These are phyloP conservation scores for Tubosaeta brunneosetosa DNA, from an alignment of 768 basidiomycete genomes.

Conservation along the genomic window DNA sequence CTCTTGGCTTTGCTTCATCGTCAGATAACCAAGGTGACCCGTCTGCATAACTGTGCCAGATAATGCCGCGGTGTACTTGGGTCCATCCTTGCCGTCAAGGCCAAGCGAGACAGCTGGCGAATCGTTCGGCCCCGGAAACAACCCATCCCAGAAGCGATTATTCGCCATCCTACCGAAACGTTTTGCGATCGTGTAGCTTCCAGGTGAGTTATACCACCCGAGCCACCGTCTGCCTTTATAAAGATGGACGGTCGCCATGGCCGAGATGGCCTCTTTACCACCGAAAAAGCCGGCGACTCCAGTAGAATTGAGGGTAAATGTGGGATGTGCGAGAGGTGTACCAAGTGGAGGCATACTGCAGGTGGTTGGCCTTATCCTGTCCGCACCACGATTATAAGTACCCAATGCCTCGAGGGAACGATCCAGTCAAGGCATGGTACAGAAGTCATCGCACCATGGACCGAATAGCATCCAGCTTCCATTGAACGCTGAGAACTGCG, in stretches of 20 bases:
- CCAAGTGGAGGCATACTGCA: constrained; percentile 10
- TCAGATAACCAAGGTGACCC: constrained; percentile 26
- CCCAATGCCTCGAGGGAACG: background rate
- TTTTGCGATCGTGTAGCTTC: constrained; percentile 31
- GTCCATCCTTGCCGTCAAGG: constrained; percentile 28
- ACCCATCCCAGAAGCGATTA: constrained; percentile 30
- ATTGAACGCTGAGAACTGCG: background rate
- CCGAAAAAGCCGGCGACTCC: constrained; percentile 35
- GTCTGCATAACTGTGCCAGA: constrained; percentile 29
- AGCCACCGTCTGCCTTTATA: constrained; percentile 30
- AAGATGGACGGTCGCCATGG: constrained; percentile 32
- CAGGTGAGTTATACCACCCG: constrained; percentile 36
- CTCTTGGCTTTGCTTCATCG: constrained; percentile 15
- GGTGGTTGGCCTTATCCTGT: background rate
- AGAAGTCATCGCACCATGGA: background rate
- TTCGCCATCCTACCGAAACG: constrained; percentile 30
- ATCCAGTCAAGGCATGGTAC: background rate
- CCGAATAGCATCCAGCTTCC: background rate
- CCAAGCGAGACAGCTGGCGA: constrained; percentile 25
- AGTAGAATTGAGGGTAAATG: constrained; percentile 25
- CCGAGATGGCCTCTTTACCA: constrained; percentile 34
- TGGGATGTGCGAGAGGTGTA: constrained; percentile 3
- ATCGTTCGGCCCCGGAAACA: constrained; percentile 29
- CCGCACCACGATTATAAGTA: background rate
- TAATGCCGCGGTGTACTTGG: constrained; percentile 25